Evolutionary conservation across 306 rosid genomes (phyloP).

Genomic region (Betula pendula): DNA sequence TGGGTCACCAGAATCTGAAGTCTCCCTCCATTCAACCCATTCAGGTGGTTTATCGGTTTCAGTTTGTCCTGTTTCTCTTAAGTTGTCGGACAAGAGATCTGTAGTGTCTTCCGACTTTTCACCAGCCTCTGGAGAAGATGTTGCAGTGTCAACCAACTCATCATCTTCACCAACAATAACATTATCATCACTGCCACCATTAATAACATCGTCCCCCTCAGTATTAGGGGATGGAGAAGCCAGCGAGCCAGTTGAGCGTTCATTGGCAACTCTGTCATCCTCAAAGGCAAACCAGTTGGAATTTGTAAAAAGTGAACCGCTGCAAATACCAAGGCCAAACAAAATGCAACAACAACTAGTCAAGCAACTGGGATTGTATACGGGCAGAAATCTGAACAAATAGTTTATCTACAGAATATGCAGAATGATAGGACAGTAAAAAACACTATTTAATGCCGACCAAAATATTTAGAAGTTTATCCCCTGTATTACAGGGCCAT

Average conservation of each 20-base stretch:
- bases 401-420: background rate
- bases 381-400: background rate
- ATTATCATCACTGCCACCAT: slow-evolving; percentile 48
- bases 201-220: slow-evolving; percentile 42
- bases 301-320: slow-evolving; percentile 93
- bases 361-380: background rate
- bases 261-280: slow-evolving; percentile 67
- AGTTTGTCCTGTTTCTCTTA: slow-evolving; percentile 31
- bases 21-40: slow-evolving; percentile 99
- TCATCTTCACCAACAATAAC: slow-evolving; percentile 72
- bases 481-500: background rate
- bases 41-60: slow-evolving; percentile 88
- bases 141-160: slow-evolving; percentile 78
- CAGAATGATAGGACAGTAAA: background rate
- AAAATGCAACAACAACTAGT: slow-evolving; percentile 21
- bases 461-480: background rate
- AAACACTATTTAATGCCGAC: background rate
- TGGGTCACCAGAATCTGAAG: slow-evolving; percentile 67
- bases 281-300: slow-evolving; percentile 98
- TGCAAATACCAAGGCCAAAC: slow-evolving; percentile 37
- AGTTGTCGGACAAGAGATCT: background rate
- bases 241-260: slow-evolving; percentile 64
- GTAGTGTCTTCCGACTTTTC: slow-evolving; percentile 37
- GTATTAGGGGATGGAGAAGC: slow-evolving; percentile 74
- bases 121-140: slow-evolving; percentile 66